phyloP scores from a whole-genome alignment of 495 filamentous ascomycete genomes.

The Trichoderma reesei region DNA sequence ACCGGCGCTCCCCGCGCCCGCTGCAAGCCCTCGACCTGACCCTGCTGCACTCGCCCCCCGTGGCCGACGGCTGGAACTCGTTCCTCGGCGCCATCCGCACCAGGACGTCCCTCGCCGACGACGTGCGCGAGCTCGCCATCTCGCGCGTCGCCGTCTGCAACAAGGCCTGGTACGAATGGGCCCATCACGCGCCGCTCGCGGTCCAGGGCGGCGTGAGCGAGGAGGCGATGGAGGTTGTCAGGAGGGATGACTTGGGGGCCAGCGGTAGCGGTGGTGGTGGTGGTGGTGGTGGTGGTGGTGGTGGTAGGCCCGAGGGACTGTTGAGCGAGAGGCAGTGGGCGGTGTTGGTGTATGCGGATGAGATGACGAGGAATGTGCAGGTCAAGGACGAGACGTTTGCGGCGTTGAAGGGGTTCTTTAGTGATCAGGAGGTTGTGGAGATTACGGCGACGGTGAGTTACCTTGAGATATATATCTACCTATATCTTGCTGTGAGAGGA shows the following conservation, averaged over 20 bases:
- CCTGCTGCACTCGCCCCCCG: constrained; percentile 60
- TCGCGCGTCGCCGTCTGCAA: constrained; percentile 67
- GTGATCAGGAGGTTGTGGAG: constrained; percentile 64
- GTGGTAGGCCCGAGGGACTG: constrained; percentile 11
- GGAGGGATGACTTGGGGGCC: constrained; percentile 14
- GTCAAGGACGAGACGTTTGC: constrained; percentile 57
- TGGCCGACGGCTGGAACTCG: constrained; percentile 73
- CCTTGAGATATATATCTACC: no score
- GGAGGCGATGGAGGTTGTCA: constrained; percentile 35
- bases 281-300: no score
- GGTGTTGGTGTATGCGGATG: constrained; percentile 61
- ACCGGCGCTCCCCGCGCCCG: constrained; percentile 51
- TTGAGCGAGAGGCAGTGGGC: constrained; percentile 52
- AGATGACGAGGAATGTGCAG: constrained; percentile 57
- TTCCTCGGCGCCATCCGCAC: constrained; percentile 70
- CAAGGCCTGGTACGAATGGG: constrained; percentile 70
- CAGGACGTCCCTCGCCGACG: constrained; percentile 46
- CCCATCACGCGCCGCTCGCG: constrained; percentile 58
- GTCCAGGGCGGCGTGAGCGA: constrained; percentile 36
- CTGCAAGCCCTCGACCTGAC: constrained; percentile 64
- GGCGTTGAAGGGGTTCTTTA: constrained; percentile 46
- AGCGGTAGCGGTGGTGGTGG: no score
- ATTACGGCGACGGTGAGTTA: constrained; percentile 61
- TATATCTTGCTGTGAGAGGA: no score
- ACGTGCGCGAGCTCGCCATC: constrained; percentile 62